phyloP scores from a whole-genome alignment of 371 early-diverging fungal genomes.

The Vairimorpha ceranae region DNA sequence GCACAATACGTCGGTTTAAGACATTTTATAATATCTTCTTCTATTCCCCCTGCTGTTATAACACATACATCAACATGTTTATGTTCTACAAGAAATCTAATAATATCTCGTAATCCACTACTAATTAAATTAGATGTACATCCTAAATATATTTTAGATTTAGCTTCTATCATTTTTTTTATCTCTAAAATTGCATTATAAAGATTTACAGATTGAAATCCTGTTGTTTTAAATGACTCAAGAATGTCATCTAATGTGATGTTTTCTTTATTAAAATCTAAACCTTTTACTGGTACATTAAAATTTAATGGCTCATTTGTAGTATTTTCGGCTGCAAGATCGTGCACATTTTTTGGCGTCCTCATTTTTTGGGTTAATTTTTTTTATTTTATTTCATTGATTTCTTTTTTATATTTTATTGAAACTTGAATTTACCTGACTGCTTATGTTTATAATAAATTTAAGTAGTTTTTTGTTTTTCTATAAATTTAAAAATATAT shows the following conservation, averaged over 20 bases:
- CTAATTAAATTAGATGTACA: constrained; percentile 89
- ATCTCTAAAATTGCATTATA: constrained; percentile 60
- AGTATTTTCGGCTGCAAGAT: background rate
- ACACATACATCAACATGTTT: constrained; percentile 76
- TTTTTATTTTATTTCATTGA: too few relatives aligned
- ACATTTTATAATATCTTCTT: constrained; percentile 97
- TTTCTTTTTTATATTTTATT: too few relatives aligned
- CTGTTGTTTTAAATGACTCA: constrained; percentile 52
- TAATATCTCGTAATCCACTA: constrained; percentile 84
- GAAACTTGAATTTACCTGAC: too few relatives aligned
- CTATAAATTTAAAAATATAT: too few relatives aligned
- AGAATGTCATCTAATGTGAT: constrained; percentile 43
- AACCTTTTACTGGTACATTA: constrained; percentile 36
- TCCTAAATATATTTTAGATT: constrained; percentile 62
- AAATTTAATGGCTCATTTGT: constrained; percentile 13
- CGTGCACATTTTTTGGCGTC: constrained; percentile 4
- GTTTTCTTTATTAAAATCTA: constrained; percentile 35
- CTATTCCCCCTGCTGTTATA: constrained; percentile 91
- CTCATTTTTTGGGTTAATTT: constrained; percentile 4
- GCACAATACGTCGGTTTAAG: constrained; percentile 80
- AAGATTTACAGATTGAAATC: constrained; percentile 61
- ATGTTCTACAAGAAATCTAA: constrained; percentile 77
- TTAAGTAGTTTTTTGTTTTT: too few relatives aligned
- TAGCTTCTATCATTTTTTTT: constrained; percentile 51
- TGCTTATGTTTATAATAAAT: too few relatives aligned